Conservation (phyloP, 257 asterid genomes). For the Capsicum baccatum region DNA sequence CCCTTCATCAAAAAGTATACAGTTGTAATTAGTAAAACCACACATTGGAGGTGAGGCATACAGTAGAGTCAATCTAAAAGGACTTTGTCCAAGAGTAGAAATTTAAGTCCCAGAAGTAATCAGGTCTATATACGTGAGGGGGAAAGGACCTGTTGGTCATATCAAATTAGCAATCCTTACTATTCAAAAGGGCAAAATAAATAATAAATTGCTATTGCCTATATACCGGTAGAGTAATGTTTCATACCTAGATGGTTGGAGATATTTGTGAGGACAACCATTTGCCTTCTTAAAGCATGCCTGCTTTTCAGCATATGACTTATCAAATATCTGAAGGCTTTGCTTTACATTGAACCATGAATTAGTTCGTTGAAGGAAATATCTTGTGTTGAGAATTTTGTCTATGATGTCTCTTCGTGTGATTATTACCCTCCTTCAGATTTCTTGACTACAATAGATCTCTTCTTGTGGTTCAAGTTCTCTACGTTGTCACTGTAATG, state of each 20-base stretch:
- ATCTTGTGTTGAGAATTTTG: not conserved
- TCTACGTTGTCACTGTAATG: slow-evolving; percentile 6
- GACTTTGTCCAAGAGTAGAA: slow-evolving; percentile 7
- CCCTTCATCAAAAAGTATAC: not conserved
- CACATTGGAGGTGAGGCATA: not conserved
- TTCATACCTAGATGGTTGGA: slow-evolving; percentile 10
- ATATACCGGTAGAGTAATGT: not conserved
- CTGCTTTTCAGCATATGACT: slow-evolving; percentile 6
- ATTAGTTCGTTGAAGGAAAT: not conserved
- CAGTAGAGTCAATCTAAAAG: not conserved
- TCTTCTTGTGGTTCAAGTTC: slow-evolving; percentile 23
- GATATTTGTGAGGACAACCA: slow-evolving; percentile 2
- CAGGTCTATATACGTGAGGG: not conserved
- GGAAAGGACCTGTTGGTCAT: not conserved
- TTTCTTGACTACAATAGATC: not conserved
- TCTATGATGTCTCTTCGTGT: not conserved
- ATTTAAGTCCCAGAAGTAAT: not conserved
- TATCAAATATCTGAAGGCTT: not conserved
- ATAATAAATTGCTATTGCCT: not conserved
- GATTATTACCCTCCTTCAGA: not conserved
- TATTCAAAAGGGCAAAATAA: not conserved
- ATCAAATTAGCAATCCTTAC: not conserved
- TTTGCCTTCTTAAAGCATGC: not conserved
- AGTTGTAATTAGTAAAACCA: not conserved
- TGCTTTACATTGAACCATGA: not conserved